Base-by-base conservation (phyloP, 2,329 filamentous ascomycete species). In the Didymella glomerata region DNA sequence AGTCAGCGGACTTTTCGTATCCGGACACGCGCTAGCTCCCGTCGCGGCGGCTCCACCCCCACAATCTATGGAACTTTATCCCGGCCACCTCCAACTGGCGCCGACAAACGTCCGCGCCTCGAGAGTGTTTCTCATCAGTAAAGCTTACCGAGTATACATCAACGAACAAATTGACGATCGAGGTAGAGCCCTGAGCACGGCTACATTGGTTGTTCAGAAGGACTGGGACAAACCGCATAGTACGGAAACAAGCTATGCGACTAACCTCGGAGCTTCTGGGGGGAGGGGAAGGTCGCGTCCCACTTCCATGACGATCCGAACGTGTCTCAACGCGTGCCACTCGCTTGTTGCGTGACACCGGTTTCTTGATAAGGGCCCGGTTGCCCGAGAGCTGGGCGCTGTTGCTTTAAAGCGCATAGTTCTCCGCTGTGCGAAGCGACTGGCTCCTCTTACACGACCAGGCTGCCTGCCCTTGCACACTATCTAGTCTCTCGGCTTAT, bases 261-360 rank as follows among this genome's bases (percentile, higher is more conserved):
- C 16, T 53, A n/a, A 53, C 50, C 50, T 53, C 50, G 50, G 50
- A 46, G 22, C 8, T 28, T 4, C 30, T 20, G 9, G 38, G 4
- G 41, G 22, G 50, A 45, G 50, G 50, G 50, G 41, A 46, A 53
- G 22, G 14, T 38, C 28, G 32, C 22, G 50, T 40, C 36, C 36
- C 36, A 40, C 36, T 18, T 40, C n/a, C 34, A 41, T 24, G 38
- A 41, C 20, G 38, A 41, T 27, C 30, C 16, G 9, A 27, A 28
- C 22, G 25, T 27, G 28, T 36, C 18, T 38, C 5, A 8, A 38
- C 22, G 30, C 36, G 22, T 38, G 22, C 22, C 41, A 11, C 24
- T 50, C 10, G 48, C 24, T 50, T 22, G 25, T 22, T 13, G 36
- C 1, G 13, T 24, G 13, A 3, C 38, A 24, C 18, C 11, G 7